Evolutionary conservation across 2,329 filamentous ascomycete genomes (phyloP).

Genomic region (Claviceps digitariae): DNA sequence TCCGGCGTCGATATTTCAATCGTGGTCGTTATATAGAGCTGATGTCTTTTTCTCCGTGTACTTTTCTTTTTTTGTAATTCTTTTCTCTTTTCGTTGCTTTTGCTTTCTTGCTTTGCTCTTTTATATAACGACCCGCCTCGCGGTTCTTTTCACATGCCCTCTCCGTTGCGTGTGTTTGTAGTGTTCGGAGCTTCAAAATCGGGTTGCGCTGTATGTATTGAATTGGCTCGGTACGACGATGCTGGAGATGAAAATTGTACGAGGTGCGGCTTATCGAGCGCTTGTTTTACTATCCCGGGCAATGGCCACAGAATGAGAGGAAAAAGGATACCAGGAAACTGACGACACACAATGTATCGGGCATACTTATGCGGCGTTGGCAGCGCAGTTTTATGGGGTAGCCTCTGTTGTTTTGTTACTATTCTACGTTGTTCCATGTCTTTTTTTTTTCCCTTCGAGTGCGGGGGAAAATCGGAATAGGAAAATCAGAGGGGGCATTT

Average conservation of each 20-base stretch:
- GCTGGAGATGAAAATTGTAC: neutral
- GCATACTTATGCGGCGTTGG: neutral
- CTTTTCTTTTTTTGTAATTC: neutral
- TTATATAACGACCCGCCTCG: neutral
- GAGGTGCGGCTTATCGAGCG: neutral
- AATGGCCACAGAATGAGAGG: neutral
- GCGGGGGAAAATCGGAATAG: neutral
- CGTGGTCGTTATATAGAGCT: neutral
- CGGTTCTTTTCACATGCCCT: neutral
- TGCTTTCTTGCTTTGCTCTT: neutral
- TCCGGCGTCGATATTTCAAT: neutral
- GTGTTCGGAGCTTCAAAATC: neutral
- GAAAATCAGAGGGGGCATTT: neutral
- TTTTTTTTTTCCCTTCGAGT: neutral
- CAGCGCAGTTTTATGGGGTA: neutral
- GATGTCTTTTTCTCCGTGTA: neutral
- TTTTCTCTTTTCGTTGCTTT: neutral
- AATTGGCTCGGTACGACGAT: neutral
- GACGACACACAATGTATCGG: neutral
- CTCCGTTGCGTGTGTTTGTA: neutral
- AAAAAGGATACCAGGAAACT: neutral
- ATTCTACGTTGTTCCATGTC: neutral
- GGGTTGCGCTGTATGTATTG: neutral
- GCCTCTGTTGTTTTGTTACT: neutral
- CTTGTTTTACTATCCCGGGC: neutral